Conservation (phyloP, 257 asterid species). For the Solanum etuberosum region DNA sequence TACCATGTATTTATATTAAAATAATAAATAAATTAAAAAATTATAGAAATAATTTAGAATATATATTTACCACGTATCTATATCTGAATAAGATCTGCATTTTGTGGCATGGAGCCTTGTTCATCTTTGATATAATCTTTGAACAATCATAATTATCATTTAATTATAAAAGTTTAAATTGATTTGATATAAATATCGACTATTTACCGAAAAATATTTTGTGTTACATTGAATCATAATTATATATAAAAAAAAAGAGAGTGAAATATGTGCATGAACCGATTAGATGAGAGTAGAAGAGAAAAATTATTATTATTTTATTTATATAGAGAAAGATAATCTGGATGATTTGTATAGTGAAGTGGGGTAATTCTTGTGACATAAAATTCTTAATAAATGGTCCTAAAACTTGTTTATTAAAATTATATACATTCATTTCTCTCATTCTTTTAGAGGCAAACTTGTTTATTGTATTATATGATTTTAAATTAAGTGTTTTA, state of each 20-base stretch:
- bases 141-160: background rate
- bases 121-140: background rate
- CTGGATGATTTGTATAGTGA: background rate
- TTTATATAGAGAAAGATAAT: background rate
- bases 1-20: background rate
- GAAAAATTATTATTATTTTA: too few species aligned
- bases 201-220: background rate
- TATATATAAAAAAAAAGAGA: background rate
- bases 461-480: background rate
- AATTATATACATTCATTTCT: background rate
- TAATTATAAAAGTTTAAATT: background rate
- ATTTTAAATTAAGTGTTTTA: background rate
- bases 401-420: background rate
- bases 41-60: too few species aligned
- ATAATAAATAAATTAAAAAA: too few species aligned
- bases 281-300: too few species aligned
- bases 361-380: background rate
- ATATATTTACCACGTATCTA: too few species aligned
- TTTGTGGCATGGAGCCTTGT: background rate
- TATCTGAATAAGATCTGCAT: too few species aligned
- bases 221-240: background rate
- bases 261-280: background rate
- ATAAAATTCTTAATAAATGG: background rate
- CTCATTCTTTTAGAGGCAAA: background rate
- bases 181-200: background rate